phyloP scores from a whole-genome alignment of 352 stramenopile species.

The Hyaloperonospora brassicae region DNA sequence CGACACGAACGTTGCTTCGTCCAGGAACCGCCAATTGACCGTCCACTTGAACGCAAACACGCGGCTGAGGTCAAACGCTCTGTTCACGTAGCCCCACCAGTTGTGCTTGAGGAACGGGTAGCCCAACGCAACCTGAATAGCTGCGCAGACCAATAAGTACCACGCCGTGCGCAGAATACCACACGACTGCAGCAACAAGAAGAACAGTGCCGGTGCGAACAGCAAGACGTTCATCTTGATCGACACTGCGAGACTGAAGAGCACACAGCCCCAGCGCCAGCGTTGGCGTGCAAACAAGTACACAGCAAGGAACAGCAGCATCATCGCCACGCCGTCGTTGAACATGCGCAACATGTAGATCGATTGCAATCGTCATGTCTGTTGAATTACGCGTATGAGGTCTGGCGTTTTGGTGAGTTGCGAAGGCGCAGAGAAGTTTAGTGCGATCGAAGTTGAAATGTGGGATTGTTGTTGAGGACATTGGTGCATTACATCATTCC shows the following conservation, averaged over 20 bases:
- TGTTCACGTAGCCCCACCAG: conserved; percentile 91
- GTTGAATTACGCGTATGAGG: too few species aligned
- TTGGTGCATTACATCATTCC: too few species aligned
- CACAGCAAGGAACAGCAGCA: conserved; percentile 91
- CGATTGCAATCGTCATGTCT: too few species aligned
- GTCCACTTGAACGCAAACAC: conserved; percentile 99
- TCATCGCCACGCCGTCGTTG: conserved; percentile 96
- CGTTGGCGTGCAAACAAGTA: conserved; percentile 78
- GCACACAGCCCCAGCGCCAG: conserved; percentile 84
- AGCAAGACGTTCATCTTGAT: conserved; percentile 99
- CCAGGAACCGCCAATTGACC: conserved; percentile 95
- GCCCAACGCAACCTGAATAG: conserved; percentile 86
- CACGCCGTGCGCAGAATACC: conserved; percentile 70
- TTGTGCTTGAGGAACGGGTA: conserved; percentile 93
- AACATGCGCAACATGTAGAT: conserved; percentile 98
- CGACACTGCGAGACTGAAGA: conserved; percentile 95
- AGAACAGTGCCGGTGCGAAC: conserved; percentile 93
- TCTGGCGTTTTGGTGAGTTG: too few species aligned
- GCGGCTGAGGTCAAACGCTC: conserved; percentile 95
- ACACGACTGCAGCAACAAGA: conserved; percentile 90
- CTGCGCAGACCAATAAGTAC: conserved; percentile 88
- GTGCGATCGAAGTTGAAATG: too few species aligned
- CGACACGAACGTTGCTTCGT: conserved; percentile 70
- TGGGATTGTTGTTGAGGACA: too few species aligned
- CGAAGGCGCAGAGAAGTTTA: too few species aligned